Evolutionary conservation across 352 stramenopile species (phyloP), one percentile per base, ranked within the genome.

Genomic region (Thraustochytrium striatum): DNA sequence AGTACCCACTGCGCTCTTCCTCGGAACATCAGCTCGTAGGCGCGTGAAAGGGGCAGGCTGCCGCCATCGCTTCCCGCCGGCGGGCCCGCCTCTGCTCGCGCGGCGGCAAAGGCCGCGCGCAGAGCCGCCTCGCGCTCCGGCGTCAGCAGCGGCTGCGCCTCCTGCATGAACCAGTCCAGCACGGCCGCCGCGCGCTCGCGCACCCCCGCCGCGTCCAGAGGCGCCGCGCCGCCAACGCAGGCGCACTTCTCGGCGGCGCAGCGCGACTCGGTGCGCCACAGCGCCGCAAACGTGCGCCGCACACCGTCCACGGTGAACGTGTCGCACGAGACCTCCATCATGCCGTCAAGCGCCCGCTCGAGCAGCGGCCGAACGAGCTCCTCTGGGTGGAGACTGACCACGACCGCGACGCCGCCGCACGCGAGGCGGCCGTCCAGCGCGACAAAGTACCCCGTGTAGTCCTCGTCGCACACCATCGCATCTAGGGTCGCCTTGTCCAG

Each of bases 121-220:
- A 79, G 52, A 11, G 25, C 82, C 53, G 36, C 75, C 59, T 85
- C 84, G 35, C 83, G 21, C 32, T 44, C 69, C 44, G 52, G 57
- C 25, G 33, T 25, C 19, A 86, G 57, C 21, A 70, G 55, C 7
- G 83, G 58, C 47, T 33, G 57, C 11, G 84, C 47, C 28, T 85
- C 55, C 32, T 82, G 44, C 61, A 85, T 82, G 59, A 85, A 78
- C 21, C 53, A 83, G 61, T 83, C 78, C 3, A 86, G 47, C 16
- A 25, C 25, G 47, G 16, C 25, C 47, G 16, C 25, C 16, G 25
- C 25, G 25, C 25, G 47, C 25, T 55, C 47, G 16, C 25, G 47
- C 16, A 21, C 16, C 47, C 16, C 16, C 16, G 47, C 47, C 47
- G 25, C 16, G 47, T 55, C 47, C n/a, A n/a, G n/a, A n/a, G n/a